phyloP scores from a whole-genome alignment of 2,329 filamentous ascomycete genomes.

The Alternaria ethzedia region DNA sequence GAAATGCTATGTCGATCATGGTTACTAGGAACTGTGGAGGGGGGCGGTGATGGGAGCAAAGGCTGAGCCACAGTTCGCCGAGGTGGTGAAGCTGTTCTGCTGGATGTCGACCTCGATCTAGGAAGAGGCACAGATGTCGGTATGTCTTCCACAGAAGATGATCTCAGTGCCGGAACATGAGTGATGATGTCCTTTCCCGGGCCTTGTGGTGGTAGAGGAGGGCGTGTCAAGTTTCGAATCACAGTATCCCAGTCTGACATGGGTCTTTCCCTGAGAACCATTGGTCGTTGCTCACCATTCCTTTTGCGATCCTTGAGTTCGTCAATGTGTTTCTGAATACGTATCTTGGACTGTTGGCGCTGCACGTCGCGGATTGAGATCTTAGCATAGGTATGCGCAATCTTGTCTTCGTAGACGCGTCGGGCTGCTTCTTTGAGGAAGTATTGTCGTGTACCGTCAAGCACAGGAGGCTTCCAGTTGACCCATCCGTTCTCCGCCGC shows the following conservation, averaged over 20 bases:
- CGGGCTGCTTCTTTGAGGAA: conserved; percentile 68
- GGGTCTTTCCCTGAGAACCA: conserved; percentile 50
- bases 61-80: conserved; percentile 36
- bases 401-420: conserved; percentile 63
- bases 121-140: conserved; percentile 25
- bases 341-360: conserved; percentile 50
- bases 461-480: conserved; percentile 59
- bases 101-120: conserved; percentile 13
- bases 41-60: conserved; percentile 40
- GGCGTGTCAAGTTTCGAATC: conserved; percentile 37
- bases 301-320: conserved; percentile 51
- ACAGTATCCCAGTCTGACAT: conserved; percentile 49
- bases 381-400: conserved; percentile 45
- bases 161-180: conserved; percentile 37
- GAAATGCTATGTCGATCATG: conserved; percentile 30
- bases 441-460: conserved; percentile 56
- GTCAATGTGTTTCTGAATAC: conserved; percentile 51
- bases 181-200: conserved; percentile 36
- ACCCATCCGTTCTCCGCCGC: conserved; percentile 63
- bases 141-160: conserved; percentile 22
- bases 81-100: conserved; percentile 19
- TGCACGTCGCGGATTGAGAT: conserved; percentile 45
- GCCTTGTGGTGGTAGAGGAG: conserved; percentile 19
- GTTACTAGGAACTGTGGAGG: conserved; percentile 34
- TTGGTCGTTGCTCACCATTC: conserved; percentile 41